Percentiles rank a stretch among this genome's conserved stretches.
Evolutionary conservation across 352 stramenopile genomes (phyloP).

Genomic region (Blastocystis sp.): DNA sequence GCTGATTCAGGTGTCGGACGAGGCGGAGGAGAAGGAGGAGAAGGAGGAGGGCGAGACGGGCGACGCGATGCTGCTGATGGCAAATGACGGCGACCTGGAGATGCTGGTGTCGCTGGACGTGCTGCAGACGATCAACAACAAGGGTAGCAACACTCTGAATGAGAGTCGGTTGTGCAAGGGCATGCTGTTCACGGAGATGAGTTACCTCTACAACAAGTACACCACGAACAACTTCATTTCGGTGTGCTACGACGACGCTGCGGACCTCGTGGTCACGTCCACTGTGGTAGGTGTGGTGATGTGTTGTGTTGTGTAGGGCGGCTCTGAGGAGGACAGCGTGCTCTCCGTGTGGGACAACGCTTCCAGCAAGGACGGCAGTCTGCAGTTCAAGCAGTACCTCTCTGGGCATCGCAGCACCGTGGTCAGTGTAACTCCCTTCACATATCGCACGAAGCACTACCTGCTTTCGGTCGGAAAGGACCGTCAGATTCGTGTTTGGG

Average conservation of each 20-base stretch:
- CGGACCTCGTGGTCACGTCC: slow-evolving; percentile 27
- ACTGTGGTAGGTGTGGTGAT: slow-evolving; percentile 4
- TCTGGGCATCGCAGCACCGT: slow-evolving; percentile 37
- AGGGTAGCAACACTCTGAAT: slow-evolving; percentile 23
- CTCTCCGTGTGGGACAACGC: slow-evolving; percentile 44
- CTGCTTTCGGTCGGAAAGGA: slow-evolving; percentile 56
- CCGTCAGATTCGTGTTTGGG: slow-evolving; percentile 15
- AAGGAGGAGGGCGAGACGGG: slow-evolving; percentile 23
- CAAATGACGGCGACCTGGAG: slow-evolving; percentile 27
- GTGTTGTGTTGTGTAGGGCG: neutral
- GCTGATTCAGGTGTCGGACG: neutral
- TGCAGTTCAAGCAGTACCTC: slow-evolving; percentile 15
- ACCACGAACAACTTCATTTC: slow-evolving; percentile 15
- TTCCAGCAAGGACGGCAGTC: neutral
- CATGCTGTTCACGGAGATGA: slow-evolving; percentile 15
- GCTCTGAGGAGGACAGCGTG: slow-evolving; percentile 10
- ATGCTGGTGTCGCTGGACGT: slow-evolving; percentile 49
- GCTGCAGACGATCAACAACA: slow-evolving; percentile 15
- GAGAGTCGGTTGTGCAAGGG: slow-evolving; percentile 67
- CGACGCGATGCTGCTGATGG: slow-evolving; percentile 54
- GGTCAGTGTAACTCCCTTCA: neutral
- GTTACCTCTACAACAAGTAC: slow-evolving; percentile 46
- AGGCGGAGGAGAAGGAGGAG: neutral
- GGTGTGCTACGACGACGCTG: slow-evolving; percentile 4
- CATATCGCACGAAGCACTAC: neutral